Evolutionary conservation across 345 rosid genomes (phyloP).

Genomic region (Citrus australasica): DNA sequence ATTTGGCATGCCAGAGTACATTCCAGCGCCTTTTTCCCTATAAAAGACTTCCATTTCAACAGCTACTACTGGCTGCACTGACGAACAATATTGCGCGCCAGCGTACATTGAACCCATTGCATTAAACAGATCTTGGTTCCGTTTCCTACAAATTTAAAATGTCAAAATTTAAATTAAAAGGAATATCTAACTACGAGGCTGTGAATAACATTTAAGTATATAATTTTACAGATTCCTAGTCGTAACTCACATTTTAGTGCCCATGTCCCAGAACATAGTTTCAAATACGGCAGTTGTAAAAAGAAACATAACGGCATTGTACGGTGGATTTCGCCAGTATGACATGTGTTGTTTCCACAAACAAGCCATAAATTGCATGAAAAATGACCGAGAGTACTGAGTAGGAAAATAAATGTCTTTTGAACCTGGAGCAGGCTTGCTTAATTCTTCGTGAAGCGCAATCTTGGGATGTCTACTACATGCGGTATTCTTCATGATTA

Average conservation of each 20-base stretch:
- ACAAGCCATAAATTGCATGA: conserved; percentile 46
- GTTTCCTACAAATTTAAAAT: conserved; percentile 18
- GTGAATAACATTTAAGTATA: background rate
- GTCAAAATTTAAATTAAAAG: background rate
- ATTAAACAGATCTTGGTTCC: conserved; percentile 43
- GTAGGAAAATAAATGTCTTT: conserved; percentile 42
- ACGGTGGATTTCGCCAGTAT: conserved; percentile 48
- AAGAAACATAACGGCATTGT: conserved; percentile 34
- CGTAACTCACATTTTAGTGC: conserved; percentile 30
- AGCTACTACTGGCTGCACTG: conserved; percentile 72
- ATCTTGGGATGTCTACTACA: too few species aligned
- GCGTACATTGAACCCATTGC: conserved; percentile 70
- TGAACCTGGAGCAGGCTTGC: conserved; percentile 20
- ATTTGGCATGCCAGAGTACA: conserved; percentile 47
- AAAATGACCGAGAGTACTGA: conserved; percentile 37
- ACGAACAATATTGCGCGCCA: conserved; percentile 46
- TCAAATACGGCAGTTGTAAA: conserved; percentile 33
- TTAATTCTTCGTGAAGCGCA: conserved; percentile 15
- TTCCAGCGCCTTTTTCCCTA: conserved; percentile 2
- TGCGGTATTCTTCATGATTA: too few species aligned
- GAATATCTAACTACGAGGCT: background rate
- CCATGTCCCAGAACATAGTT: conserved; percentile 34
- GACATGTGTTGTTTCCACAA: conserved; percentile 47
- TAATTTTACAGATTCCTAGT: background rate
- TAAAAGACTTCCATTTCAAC: conserved; percentile 34